Base-by-base conservation (phyloP, 352 stramenopile genomes). In the Phytophthora hibernalis region DNA sequence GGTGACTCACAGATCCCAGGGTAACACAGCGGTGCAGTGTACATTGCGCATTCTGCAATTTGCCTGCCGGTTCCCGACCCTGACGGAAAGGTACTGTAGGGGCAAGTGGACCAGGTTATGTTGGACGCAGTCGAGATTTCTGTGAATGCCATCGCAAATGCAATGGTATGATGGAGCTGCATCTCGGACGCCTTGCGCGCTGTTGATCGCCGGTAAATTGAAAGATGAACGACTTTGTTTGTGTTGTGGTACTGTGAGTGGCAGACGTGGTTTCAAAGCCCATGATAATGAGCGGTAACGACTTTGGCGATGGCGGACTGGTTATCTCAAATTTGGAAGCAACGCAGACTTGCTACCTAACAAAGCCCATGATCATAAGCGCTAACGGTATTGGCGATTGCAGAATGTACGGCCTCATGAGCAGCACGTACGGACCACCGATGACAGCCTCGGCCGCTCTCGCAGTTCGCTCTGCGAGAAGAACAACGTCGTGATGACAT, bases 1-100 rank as follows among this genome's bases (percentile, higher is more conserved):
- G 61, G 37, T 0, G 45, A 22, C 9, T 65, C 43, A 35, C 65
- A 77, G 24, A 28, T 28, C 24, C 24, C 24, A 28, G 24, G 24
- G 24, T 28, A 28, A 28, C 24, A 28, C 24, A 76, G 31, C 12
- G 70, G 70, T 1, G 68, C 61, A 0, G 31, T 51, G 52, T 79
- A 68, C 3, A 72, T 13, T 5, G 65, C 40, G 21, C 73, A 81
- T 18, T 76, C 49, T 5, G 70, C 55, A 6, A 43, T 35, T 28
- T 51, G 15, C 3, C 7, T 21, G 0, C 43, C n/a, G 10, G 58
- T 59, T 28, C 5, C 5, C 5, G 24, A 5, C 5, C 5, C 5
- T 28, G 24, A 5, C 24, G 24, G 3, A 28, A 6, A 28, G 5
- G 56, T 60, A 42, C 24, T 45, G 21, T 54, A 33, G 31, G 44